These are phyloP conservation scores for Starmerella apis DNA, from an alignment of 805 yeast genomes.

Conservation along the genomic window DNA sequence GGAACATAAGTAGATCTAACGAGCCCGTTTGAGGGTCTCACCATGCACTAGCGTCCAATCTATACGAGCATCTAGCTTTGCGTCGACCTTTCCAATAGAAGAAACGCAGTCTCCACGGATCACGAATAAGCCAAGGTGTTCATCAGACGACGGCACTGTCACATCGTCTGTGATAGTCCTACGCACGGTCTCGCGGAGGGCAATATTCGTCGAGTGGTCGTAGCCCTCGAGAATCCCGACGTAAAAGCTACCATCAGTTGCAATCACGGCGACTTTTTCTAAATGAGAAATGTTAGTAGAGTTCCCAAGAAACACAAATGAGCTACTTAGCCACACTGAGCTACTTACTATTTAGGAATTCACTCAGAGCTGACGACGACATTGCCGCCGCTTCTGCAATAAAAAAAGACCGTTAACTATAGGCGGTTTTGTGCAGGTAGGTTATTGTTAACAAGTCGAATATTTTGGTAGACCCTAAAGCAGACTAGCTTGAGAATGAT, in stretches of 20 bases:
- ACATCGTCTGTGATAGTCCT: constrained; percentile 23
- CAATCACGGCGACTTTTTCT: constrained; percentile 28
- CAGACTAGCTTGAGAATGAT: too few relatives aligned
- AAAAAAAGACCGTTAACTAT: neutral
- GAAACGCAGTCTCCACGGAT: constrained; percentile 33
- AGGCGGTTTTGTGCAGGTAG: neutral
- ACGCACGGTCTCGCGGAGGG: constrained; percentile 27
- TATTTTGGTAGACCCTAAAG: too few relatives aligned
- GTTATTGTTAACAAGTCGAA: too few relatives aligned
- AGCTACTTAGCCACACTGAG: neutral
- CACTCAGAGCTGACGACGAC: constrained; percentile 22
- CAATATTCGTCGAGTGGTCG: constrained; percentile 33
- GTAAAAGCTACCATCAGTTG: constrained; percentile 32
- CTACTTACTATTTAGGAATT: constrained; percentile 26
- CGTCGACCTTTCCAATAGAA: constrained; percentile 30
- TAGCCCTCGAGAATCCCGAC: constrained; percentile 33
- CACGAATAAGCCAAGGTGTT: constrained; percentile 31
- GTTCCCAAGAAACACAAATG: neutral
- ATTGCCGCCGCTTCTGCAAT: constrained; percentile 4
- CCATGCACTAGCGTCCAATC: constrained; percentile 31
- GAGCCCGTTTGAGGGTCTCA: constrained; percentile 13
- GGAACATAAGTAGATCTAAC: constrained; percentile 5
- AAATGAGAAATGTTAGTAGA: constrained; percentile 17
- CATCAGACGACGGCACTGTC: constrained; percentile 16
- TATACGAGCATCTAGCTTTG: constrained; percentile 27